phyloP scores from a whole-genome alignment of 805 yeast species.

The Yueomyces sp. region DNA sequence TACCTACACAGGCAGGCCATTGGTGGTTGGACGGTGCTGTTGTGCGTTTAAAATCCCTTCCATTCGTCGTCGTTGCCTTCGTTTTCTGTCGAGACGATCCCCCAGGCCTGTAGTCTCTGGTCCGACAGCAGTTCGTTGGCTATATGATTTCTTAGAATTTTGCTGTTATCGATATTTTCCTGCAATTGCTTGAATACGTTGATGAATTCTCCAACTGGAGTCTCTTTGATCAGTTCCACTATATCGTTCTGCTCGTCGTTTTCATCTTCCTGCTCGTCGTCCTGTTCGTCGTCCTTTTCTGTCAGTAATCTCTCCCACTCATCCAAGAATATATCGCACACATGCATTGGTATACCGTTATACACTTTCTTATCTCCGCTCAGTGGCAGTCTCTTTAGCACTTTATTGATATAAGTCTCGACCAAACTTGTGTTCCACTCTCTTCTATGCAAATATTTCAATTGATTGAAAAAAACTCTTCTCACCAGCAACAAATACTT shows the following conservation, averaged over 20 bases:
- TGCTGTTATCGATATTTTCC: conserved; percentile 34
- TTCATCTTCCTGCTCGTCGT: conserved; percentile 31
- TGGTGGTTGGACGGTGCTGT: not conserved
- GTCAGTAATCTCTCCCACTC: conserved; percentile 63
- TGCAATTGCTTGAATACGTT: conserved; percentile 46
- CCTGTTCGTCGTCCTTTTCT: conserved; percentile 32
- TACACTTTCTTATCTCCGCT: conserved; percentile 50
- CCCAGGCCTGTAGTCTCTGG: conserved; percentile 52
- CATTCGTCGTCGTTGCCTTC: conserved; percentile 23
- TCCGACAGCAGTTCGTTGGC: conserved; percentile 56
- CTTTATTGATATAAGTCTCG: conserved; percentile 30
- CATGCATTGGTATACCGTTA: conserved; percentile 69
- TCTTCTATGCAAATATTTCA: conserved; percentile 39
- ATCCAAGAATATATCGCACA: conserved; percentile 71
- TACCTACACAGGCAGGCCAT: too few relatives aligned
- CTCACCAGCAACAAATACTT: conserved; percentile 75
- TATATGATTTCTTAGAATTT: conserved; percentile 52
- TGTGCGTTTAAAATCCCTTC: conserved; percentile 25
- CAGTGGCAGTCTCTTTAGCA: conserved; percentile 33
- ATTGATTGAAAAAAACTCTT: conserved; percentile 52
- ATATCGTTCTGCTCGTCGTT: conserved; percentile 24
- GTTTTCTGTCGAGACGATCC: conserved; percentile 25
- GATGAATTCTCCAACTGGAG: conserved; percentile 44
- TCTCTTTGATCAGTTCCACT: conserved; percentile 24
- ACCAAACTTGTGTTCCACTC: conserved; percentile 43